Evolutionary conservation across 2,329 filamentous ascomycete genomes (phyloP), one percentile per base, ranked within the genome.

Genomic region (Neonectria punicea): DNA sequence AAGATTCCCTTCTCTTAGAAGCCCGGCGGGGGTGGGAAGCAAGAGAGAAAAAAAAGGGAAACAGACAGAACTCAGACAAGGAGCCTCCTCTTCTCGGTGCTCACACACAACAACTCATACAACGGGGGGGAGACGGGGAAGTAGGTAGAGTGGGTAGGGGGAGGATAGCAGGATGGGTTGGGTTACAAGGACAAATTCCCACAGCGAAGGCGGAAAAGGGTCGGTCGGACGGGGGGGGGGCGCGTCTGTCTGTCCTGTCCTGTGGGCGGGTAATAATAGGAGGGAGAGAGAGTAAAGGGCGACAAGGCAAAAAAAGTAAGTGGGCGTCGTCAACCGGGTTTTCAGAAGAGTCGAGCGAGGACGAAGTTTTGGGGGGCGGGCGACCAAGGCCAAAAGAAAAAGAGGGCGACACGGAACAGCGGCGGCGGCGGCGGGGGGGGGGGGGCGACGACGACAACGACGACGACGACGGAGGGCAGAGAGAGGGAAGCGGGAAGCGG

Each of bases 161-260:
- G 25, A 25, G 25, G 25, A 25, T 25, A 4, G 44, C 11, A 34
- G 32, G 53, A 36, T 5, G 11, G 32, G 53, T 47, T 49, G 25
- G 55, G 61, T 58, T 63, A 65, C 59, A 67, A 53, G 61, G 53
- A 51, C 49, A 60, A 53, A 60, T 63, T 63, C 58, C 67, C 53
- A 68, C 66, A 68, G 63, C 63, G 54, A 63, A 46, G 46, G 62
- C 44, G 56, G 50, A 67, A 72, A 53, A 53, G 49, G 49, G 56
- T 58, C 55, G 54, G 61, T 50, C 50, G 51, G 61, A 64, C 39
- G 57, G 46, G 6, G 57, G 46, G 6, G 20, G 22, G 25, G 25
- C 25, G 36, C 56, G 61, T 59, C 59, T 53, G 59, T 39, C 53
- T 25, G 32, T 28, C 43, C 53, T 54, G 60, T 22, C 43, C 53